Conservation (phyloP, 2,329 filamentous ascomycete genomes). For the Monosporascus cannonballus region DNA sequence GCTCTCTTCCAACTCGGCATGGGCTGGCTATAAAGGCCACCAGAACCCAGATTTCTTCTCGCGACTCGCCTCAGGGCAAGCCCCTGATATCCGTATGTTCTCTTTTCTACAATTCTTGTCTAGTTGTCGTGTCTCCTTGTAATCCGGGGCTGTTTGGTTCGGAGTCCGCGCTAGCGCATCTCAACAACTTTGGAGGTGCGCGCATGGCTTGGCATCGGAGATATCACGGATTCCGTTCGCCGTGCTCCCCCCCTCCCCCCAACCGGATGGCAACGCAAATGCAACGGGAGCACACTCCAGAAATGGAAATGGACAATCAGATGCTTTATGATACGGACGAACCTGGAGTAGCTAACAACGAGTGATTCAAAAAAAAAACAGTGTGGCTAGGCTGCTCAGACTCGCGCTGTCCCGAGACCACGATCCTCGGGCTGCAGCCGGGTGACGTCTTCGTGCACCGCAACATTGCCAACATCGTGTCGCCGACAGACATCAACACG, state of each 20-base stretch:
- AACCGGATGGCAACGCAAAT: neutral
- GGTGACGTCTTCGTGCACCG: conserved; percentile 86
- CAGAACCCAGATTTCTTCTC: conserved; percentile 67
- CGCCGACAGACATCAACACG: conserved; percentile 67
- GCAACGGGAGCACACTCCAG: too few species aligned
- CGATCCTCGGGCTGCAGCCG: conserved; percentile 69
- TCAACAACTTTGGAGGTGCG: neutral
- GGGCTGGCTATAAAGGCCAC: conserved; percentile 58
- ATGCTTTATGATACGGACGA: neutral
- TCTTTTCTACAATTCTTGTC: neutral
- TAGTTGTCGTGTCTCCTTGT: neutral
- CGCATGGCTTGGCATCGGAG: neutral
- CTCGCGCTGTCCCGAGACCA: conserved; percentile 78
- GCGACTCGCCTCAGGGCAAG: conserved; percentile 60
- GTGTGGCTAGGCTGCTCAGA: conserved; percentile 87
- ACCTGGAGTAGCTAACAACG: conserved; percentile 2
- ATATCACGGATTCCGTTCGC: too few species aligned
- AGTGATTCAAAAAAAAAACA: conserved; percentile 18
- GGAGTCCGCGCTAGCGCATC: neutral
- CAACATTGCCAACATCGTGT: conserved; percentile 83
- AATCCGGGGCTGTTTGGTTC: neutral
- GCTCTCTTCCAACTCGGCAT: conserved; percentile 63
- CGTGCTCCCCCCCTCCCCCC: too few species aligned
- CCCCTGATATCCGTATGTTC: conserved; percentile 52
- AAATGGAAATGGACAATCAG: neutral